Evolutionary conservation across 2,329 filamentous ascomycete genomes (phyloP), one percentile per base, ranked within the genome.

Genomic region (Aureobasidium mangrovei): DNA sequence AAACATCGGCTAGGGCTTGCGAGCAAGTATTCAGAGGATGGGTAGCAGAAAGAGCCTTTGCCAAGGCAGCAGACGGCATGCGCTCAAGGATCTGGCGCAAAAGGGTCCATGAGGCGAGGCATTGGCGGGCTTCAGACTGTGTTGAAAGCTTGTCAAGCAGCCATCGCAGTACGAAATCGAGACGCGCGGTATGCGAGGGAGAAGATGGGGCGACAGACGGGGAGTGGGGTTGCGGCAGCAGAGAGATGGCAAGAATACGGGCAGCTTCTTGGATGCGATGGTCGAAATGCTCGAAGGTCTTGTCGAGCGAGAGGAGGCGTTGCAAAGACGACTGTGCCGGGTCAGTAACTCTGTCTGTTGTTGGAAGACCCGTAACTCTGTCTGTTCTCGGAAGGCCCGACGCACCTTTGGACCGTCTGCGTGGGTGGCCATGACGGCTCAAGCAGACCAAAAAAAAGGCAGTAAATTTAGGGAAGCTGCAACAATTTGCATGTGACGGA

Each of bases 121-220:
- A 70, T 33, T 69, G 65, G 48, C 74, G 72, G 52, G 74, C 74
- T 44, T 60, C 69, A 33, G 63, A 62, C 26, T 69, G 66, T 45
- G 69, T 65, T 60, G 74, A 77, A 51, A 85, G 60, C 63, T 79
- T 83, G 61, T 80, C 82, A 61, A 84, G 70, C 27, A 85, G 68
- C 84, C 84, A 86, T 62, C 79, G 77, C 55, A 85, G 65, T 10
- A 84, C 74, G 81, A 82, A 86, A 71, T 86, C 82, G 62, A 82
- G 79, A 62, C 79, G 77, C 29, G 55, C 55, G 47, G 56, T 44
- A 42, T 59, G 54, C 7, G 56, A 39, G 33, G 18, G 3, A 7
- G 51, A 39, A n/a, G 42, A 18, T 7, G 27, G 26, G 7, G 9
- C 2, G 24, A 28, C 3, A 3, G 49, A 43, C 12, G 6, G 31